Base-by-base conservation (phyloP, 2,329 filamentous ascomycete genomes). In the Aspergillus pseudoglaucus region DNA sequence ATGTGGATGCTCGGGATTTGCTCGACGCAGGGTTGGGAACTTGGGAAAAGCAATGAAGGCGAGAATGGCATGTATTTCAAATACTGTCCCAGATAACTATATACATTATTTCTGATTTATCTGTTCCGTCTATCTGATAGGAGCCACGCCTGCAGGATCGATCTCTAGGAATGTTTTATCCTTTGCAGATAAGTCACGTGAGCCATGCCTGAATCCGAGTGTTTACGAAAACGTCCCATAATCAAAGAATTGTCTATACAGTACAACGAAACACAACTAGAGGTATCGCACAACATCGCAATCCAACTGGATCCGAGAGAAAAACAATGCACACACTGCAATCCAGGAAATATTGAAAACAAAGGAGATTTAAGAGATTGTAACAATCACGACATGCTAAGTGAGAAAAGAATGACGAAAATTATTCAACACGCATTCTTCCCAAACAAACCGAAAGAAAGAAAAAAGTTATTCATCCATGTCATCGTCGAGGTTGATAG, bases 401-500 rank as follows among this genome's bases (percentile, higher is more conserved):
- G 22, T 12, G 37, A 39, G 17, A 30, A 30, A 39, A 9, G 18
- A 12, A 10, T 12, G 37, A 9, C 37, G 4, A 22, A 9, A 2
- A 3, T 20, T 14, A 39, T 20, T 22, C 37, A 12, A 10, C 37
- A 30, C 25, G 25, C 25, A 30, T 12, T 30, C 25, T 30, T 30
- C 10, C 25, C 9, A 25, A 10, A 25, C 23, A 30, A 30, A 12
- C 9, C 10, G 25, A 30, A 30, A 3, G 9, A 12, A 12, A 12
- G n/a, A n/a, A 30, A 8, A 12, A 8, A 12, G 3, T 30, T 12
- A 30, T 30, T 30, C 35, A 27, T 42, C 40, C 40, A 42, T 42
- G 25, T 42, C 40, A 42, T 42, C 40, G n/a, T 73, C 70, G 70
- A 87, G 83, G 67, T 93, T 87, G 64, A 95, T 93, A 20, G 87